Evolutionary conservation across 306 rosid species (phyloP).

Genomic region (Vicia villosa): DNA sequence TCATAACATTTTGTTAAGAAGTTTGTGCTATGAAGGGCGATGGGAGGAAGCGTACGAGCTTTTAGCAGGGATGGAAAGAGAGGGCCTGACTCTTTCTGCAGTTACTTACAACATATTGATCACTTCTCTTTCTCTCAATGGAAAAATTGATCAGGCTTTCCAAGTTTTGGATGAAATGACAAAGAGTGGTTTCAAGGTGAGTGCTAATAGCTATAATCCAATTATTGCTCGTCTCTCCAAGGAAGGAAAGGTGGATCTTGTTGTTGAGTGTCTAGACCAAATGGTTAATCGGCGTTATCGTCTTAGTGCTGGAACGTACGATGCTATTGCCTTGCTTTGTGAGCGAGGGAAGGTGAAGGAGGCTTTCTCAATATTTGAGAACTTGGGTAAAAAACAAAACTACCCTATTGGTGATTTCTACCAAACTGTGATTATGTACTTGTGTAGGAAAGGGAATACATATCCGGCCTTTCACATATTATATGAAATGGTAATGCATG

Average conservation of each 20-base stretch:
- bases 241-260: slow-evolving; percentile 72
- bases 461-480: slow-evolving; percentile 81
- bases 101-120: slow-evolving; percentile 81
- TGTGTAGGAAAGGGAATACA: slow-evolving; percentile 91
- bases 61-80: slow-evolving; percentile 76
- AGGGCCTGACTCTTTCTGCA: slow-evolving; percentile 58
- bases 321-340: slow-evolving; percentile 80
- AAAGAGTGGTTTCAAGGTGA: slow-evolving; percentile 59
- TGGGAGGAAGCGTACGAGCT: slow-evolving; percentile 88
- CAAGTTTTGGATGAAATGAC: slow-evolving; percentile 79
- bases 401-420: slow-evolving; percentile 59
- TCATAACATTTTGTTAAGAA: slow-evolving; percentile 78
- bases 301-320: slow-evolving; percentile 80
- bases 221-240: slow-evolving; percentile 68
- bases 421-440: slow-evolving; percentile 59
- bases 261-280: slow-evolving; percentile 66
- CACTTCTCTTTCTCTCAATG: slow-evolving; percentile 72
- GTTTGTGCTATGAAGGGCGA: slow-evolving; percentile 66
- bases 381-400: slow-evolving; percentile 58
- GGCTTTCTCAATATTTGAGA: slow-evolving; percentile 70
- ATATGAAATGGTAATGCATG: slow-evolving; percentile 77
- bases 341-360: slow-evolving; percentile 67
- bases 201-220: slow-evolving; percentile 84
- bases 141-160: slow-evolving; percentile 77
- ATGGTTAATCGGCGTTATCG: slow-evolving; percentile 59